Evolutionary conservation across 75 land plant species (phyloP).

Genomic region (Larix kaempferi): DNA sequence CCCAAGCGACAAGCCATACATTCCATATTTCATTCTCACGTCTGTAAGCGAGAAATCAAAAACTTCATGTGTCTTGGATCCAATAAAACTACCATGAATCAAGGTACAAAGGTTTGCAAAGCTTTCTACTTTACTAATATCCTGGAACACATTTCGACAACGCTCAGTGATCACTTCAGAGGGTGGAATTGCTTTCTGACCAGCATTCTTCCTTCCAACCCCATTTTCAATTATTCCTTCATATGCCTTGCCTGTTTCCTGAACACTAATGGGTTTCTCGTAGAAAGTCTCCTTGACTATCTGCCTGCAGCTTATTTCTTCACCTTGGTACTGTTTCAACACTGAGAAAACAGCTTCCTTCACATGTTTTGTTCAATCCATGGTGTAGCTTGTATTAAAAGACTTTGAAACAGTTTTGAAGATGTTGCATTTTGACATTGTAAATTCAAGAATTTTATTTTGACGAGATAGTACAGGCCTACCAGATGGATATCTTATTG

Average conservation of each 20-base stretch:
- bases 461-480: no score
- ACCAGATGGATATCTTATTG: no score
- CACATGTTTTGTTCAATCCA: no score
- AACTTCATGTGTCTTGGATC: slow-evolving; percentile 7
- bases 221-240: not conserved
- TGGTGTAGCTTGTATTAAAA: no score
- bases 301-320: not conserved
- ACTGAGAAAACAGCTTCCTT: slow-evolving; percentile 4
- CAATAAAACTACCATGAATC: slow-evolving; percentile 22
- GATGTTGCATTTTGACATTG: no score
- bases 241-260: slow-evolving; percentile 4
- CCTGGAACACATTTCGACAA: slow-evolving; percentile 11
- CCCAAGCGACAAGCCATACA: slow-evolving; percentile 32
- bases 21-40: slow-evolving; percentile 34
- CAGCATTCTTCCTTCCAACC: not conserved
- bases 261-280: not conserved
- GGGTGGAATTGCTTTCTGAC: slow-evolving; percentile 8
- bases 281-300: not conserved
- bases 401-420: no score
- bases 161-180: slow-evolving; percentile 9
- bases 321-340: not conserved
- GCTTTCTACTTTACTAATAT: slow-evolving; percentile 4
- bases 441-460: no score
- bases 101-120: slow-evolving; percentile 17
- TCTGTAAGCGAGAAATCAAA: slow-evolving; percentile 37